Base-by-base conservation (phyloP, 306 rosid genomes). In the Vicia sativa region DNA sequence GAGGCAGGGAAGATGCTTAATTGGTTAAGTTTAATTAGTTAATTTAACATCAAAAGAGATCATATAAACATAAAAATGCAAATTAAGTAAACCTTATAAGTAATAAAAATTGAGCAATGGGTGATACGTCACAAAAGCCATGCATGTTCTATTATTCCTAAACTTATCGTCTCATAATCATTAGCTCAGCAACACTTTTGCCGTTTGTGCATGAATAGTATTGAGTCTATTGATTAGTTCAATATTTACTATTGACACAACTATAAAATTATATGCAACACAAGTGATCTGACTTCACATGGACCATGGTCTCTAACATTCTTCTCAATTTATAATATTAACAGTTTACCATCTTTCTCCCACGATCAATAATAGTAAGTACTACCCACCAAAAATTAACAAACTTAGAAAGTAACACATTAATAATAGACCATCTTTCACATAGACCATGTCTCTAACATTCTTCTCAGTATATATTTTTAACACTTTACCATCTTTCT, bases 281-380 rank as follows among this genome's bases (percentile, higher is more conserved):
- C 54, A 34, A 35, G 39, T 68, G 11, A 50, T 68, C 65, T 41
- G 62, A 56, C 49, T 25, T 50, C 14, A 46, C 61, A 60, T 53
- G 19, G 49, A 8, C 46, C 38, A 26, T 4, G 46, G 62, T 57
- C 53, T 65, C 80, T 59, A 60, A 39, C 35, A 65, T 65, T 67
- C 48, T 60, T 67, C 29, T 8, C 39, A 75, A 19, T 50, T 59
- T 50, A 0, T 50, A 44, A 25, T 25, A 53, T 63, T 42, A 29
- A 48, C 35, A 11, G 21, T 46, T 39, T 44, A 21, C 65, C 48
- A 39, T 25, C 43, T 58, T 11, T 39, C 38, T 34, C 46, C 21
- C 25, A 18, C 11, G 13, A 38, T 10, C 42, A 21, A 19, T 25
- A 54, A 10, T 7, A 68, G 53, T 28, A 21, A 16, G 62, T 37